Conservation (phyloP, 345 rosid genomes). For the Luvunga scandens region DNA sequence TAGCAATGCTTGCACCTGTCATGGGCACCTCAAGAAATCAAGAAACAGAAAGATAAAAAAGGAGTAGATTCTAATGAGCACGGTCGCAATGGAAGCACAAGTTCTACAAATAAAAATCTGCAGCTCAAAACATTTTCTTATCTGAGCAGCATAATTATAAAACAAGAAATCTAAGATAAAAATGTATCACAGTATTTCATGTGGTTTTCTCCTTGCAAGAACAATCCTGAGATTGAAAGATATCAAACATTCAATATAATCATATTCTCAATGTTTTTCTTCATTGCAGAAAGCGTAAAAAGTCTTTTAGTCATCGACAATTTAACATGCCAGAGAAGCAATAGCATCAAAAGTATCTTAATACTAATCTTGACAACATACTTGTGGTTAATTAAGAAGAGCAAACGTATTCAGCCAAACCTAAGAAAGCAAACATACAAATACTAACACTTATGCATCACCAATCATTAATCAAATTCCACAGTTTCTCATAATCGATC, state of each 20-base stretch:
- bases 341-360: background rate
- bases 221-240: background rate
- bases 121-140: background rate
- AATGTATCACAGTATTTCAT: background rate
- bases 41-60: background rate
- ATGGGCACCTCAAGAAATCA: slow-evolving; percentile 10
- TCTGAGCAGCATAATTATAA: background rate
- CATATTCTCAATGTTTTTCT: background rate
- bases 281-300: background rate
- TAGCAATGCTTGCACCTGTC: slow-evolving; percentile 45
- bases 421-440: background rate
- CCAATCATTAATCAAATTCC: background rate
- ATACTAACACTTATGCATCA: background rate
- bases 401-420: background rate
- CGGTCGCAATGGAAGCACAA: background rate
- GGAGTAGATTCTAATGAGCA: background rate
- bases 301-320: background rate
- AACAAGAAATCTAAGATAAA: background rate
- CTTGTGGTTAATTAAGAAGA: background rate
- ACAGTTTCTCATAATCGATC: too few relatives aligned
- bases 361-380: background rate
- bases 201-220: background rate
- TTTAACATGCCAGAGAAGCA: background rate
- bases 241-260: background rate
- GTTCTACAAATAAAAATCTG: background rate